Evolutionary conservation across 192 early-diverging fungal species (phyloP).

Genomic region (Entomortierella beljakovae): DNA sequence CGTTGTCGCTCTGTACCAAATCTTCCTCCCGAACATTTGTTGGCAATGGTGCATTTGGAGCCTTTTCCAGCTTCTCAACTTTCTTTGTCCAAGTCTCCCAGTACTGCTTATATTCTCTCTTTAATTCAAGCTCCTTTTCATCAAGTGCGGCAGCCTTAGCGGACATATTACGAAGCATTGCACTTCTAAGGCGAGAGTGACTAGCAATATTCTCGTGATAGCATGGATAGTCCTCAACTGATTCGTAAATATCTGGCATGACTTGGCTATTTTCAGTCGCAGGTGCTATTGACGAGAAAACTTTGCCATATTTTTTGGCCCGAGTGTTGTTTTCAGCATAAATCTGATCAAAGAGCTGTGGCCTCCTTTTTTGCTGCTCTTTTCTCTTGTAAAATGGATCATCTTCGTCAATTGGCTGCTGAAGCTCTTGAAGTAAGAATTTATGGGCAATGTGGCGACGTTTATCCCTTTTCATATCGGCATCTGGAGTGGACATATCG

Average conservation of each 20-base stretch:
- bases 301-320: slow-evolving; percentile 48
- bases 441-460: slow-evolving; percentile 11
- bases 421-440: slow-evolving; percentile 24
- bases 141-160: slow-evolving; percentile 34
- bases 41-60: slow-evolving; percentile 19
- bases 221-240: slow-evolving; percentile 57
- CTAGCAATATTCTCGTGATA: slow-evolving; percentile 56
- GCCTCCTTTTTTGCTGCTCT: slow-evolving; percentile 49
- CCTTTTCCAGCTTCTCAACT: slow-evolving; percentile 55
- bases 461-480: slow-evolving; percentile 5
- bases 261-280: slow-evolving; percentile 38
- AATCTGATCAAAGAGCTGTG: slow-evolving; percentile 58
- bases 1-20: slow-evolving; percentile 29
- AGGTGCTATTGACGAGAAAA: slow-evolving; percentile 40
- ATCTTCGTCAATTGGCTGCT: slow-evolving; percentile 25
- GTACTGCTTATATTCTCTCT: slow-evolving; percentile 58
- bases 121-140: slow-evolving; percentile 57
- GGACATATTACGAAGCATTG: slow-evolving; percentile 33
- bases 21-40: slow-evolving; percentile 41
- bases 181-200: slow-evolving; percentile 32
- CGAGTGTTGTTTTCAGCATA: slow-evolving; percentile 52
- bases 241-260: slow-evolving; percentile 45
- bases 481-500: slow-evolving; percentile 5
- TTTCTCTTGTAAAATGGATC: slow-evolving; percentile 35
- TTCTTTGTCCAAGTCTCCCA: slow-evolving; percentile 63